Base-by-base conservation (phyloP, 108 stramenopile genomes). In the Nitzschia palea region DNA sequence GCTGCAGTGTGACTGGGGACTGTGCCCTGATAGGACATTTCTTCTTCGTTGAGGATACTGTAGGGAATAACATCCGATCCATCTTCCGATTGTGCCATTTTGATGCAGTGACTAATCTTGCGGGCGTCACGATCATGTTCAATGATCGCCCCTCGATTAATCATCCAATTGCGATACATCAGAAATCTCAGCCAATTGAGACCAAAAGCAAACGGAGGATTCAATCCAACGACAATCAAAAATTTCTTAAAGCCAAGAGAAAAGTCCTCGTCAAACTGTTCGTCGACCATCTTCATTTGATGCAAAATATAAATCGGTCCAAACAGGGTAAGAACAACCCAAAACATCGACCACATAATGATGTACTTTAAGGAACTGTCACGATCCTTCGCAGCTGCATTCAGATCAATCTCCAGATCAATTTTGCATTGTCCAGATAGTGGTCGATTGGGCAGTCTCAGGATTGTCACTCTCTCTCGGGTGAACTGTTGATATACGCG, bases 371-470 rank as follows among this genome's bases (percentile, higher is more conserved):
- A 50, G 36, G 29, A 54, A 35, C 40, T 70, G 44, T 68, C 65
- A 45, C 67, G 66, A 30, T 80, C 77, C 29, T 51, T 54, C 40
- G 79, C 80, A 48, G 73, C 62, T 23, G 55, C 48, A 20, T 60
- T 74, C 55, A 85, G 70, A 61, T 89, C 87, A 18, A 83, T 84
- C 57, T 89, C 86, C 65, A 89, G 67, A 53, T 89, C 88, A 37
- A 56, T 67, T 77, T 86, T 89, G 27, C 85, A 67, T 61, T 86
- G 86, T 2, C 86, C 88, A 14, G 84, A 85, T 3, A 77, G 67
- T 1, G 88, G 88, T 67, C 77, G 72, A 27, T 72, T 54, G 15
- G 81, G 83, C 23, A 89, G 60, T 27, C 78, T 70, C 55, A 86
- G 32, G 53, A 89, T 76, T 14, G 78, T 65, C 22, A 83, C 55